phyloP scores from a whole-genome alignment of 106 monocot genomes.

The Dendrobium officinale region DNA sequence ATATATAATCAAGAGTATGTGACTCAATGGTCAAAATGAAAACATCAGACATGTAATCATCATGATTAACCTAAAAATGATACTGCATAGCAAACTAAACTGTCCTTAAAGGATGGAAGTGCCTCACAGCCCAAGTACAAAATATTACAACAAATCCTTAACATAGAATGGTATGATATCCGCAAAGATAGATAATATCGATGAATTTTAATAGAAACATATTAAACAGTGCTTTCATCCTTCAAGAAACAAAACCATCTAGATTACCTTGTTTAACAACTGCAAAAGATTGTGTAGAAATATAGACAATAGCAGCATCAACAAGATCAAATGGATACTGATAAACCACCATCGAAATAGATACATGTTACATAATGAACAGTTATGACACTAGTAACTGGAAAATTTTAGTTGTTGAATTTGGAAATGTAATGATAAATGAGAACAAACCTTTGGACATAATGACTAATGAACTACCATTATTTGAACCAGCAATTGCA shows the following conservation, averaged over 20 bases:
- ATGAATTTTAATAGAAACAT: neutral
- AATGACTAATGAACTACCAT: slow-evolving; percentile 94
- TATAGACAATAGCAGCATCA: neutral
- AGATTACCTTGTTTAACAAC: neutral
- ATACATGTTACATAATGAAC: neutral
- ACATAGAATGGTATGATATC: neutral
- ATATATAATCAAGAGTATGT: neutral
- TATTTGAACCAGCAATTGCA: slow-evolving; percentile 82
- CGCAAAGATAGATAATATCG: neutral
- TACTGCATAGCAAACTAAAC: neutral
- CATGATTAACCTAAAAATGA: neutral
- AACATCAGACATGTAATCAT: neutral
- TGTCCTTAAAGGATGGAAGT: neutral
- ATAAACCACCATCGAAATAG: neutral
- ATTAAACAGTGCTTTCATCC: neutral
- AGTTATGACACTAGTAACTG: neutral
- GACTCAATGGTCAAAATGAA: neutral
- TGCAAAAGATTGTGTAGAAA: neutral
- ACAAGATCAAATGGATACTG: neutral
- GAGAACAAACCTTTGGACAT: slow-evolving; percentile 86
- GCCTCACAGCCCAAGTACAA: neutral
- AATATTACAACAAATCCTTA: neutral
- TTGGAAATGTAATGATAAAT: neutral
- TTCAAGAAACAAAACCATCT: neutral
- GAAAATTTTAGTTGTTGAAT: neutral